Base-by-base conservation (phyloP, 179 eudicot genomes). In the Gypsophila paniculata region DNA sequence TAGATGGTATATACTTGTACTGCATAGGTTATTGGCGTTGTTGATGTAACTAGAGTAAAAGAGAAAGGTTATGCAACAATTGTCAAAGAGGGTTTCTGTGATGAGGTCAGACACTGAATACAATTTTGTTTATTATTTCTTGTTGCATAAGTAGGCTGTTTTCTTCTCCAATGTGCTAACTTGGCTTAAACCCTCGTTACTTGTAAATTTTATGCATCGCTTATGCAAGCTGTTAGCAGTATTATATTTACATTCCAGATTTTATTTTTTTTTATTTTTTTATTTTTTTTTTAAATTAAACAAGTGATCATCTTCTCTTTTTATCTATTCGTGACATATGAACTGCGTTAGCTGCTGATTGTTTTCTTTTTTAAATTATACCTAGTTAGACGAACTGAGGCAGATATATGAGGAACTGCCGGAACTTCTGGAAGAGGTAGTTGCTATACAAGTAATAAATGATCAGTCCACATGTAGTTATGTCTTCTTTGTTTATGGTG, bases 331-430 rank as follows among this genome's bases (percentile, higher is more conserved):
- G 2, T 42, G 55, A 51, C 44, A n/a, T 54, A 22, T 42, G 44
- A 65, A 19, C 11, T 53, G 51, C 48, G 49, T 70, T 22, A 49
- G 71, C 15, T 75, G 22, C 46, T 69, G 39, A 80, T 46, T 14
- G 18, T 54, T 54, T 2, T 70, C 15, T 26, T 52, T n/a, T 78
- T 42, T 42, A 9, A 42, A 63, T 65, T 32, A 26, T 67, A 63
- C 71, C 70, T 77, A 95, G 97, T 78, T 95, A 87, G 99, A 95
- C 79, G 99, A 95, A 80, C 84, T 95, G 88, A 86, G 97, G 84
- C 96, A 88, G 82, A 87, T 95, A 80, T 92, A 95, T 8, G 97
- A 95, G 81, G 96, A 87, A 75, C 77, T 95, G 85, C 99, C 97
- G n/a, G 97, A 87, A 77, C 87, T 92, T 84, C 79, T 95, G 75